These are phyloP conservation scores for Aspergillus floridensis DNA, from an alignment of 2,329 filamentous ascomycete species.

Conservation along the genomic window DNA sequence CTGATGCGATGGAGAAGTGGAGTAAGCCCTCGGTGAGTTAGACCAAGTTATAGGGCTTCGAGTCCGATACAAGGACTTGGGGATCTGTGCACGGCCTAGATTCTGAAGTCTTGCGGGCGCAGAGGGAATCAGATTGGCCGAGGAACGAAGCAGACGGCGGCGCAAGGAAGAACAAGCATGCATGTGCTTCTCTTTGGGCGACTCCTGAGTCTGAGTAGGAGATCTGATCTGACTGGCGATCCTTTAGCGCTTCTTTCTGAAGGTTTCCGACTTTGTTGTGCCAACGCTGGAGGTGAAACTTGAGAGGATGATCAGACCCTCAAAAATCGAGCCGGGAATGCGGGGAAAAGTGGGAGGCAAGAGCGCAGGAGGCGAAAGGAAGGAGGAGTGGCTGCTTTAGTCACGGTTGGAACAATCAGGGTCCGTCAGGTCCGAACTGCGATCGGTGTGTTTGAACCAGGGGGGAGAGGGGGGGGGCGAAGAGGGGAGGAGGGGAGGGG, in stretches of 20 bases:
- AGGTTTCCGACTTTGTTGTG: neutral
- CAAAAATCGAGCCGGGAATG: slow-evolving; percentile 5
- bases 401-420: neutral
- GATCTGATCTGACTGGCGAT: neutral
- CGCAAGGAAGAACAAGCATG: slow-evolving; percentile 29
- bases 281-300: neutral
- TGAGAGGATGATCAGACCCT: slow-evolving; percentile 5
- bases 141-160: slow-evolving; percentile 33
- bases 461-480: neutral
- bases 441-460: neutral
- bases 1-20: slow-evolving; percentile 22
- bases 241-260: neutral
- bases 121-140: slow-evolving; percentile 27
- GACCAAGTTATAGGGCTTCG: slow-evolving; percentile 23
- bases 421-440: neutral
- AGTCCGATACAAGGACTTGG: slow-evolving; percentile 15
- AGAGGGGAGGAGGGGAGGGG: neutral
- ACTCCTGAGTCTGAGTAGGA: slow-evolving; percentile 6
- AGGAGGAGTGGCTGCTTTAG: neutral
- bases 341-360: neutral
- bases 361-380: slow-evolving; percentile 7
- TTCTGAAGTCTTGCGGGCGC: slow-evolving; percentile 15
- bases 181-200: slow-evolving; percentile 31
- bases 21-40: slow-evolving; percentile 25
- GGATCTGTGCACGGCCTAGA: slow-evolving; percentile 22